Conservation (phyloP, 305 asterid genomes). For the Rubia balearica region DNA sequence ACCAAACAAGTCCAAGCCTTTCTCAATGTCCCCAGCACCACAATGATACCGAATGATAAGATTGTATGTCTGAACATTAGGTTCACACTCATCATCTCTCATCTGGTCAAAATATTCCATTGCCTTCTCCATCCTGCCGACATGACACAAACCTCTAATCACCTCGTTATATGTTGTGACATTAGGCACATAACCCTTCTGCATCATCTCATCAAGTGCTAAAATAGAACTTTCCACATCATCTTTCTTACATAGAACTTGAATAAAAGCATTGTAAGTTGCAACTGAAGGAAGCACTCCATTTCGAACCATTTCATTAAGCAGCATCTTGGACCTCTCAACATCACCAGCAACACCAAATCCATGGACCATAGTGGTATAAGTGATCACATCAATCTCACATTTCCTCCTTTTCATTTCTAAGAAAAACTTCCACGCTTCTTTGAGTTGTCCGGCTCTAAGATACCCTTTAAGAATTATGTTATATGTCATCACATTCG, state of each 20-base stretch:
- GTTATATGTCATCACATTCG: constrained; percentile 59
- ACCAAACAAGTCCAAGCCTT: constrained; percentile 55
- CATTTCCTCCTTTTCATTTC: constrained; percentile 79
- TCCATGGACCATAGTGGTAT: constrained; percentile 80
- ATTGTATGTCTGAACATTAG: constrained; percentile 69
- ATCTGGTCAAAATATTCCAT: constrained; percentile 53
- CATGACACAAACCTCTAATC: constrained; percentile 81
- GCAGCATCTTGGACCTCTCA: constrained; percentile 55
- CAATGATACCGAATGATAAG: constrained; percentile 69
- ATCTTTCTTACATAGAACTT: constrained; percentile 83
- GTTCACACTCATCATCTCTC: constrained; percentile 57
- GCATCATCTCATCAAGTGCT: constrained; percentile 63
- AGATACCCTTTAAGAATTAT: constrained; percentile 73
- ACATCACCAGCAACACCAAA: constrained; percentile 76
- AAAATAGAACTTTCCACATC: constrained; percentile 60
- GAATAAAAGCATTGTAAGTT: constrained; percentile 77
- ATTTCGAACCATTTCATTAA: constrained; percentile 64
- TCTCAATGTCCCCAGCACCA: constrained; percentile 74
- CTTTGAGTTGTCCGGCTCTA: constrained; percentile 57
- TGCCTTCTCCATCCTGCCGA: constrained; percentile 56
- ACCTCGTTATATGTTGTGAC: constrained; percentile 59
- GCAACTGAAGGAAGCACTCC: constrained; percentile 86
- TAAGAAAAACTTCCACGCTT: constrained; percentile 83
- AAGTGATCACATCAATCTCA: constrained; percentile 75
- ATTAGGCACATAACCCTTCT: constrained; percentile 71